phyloP scores from a whole-genome alignment of 2,329 filamentous ascomycete genomes.

The Aphanoascus verrucosus region DNA sequence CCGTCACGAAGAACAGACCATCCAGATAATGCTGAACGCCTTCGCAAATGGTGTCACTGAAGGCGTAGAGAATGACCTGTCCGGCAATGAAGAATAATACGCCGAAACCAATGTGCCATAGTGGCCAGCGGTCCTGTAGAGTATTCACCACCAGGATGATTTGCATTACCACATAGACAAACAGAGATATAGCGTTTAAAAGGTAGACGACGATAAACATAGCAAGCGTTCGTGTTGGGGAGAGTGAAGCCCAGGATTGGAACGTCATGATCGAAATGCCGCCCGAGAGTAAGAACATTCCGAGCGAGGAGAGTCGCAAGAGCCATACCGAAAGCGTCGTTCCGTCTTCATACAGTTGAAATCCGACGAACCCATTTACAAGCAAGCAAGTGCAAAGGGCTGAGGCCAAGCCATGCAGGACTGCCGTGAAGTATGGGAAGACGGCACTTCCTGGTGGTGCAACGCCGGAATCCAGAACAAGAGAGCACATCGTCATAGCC shows the following conservation, averaged over 20 bases:
- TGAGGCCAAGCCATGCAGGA: conserved; percentile 74
- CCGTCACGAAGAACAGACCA: conserved; percentile 84
- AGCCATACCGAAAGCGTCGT: conserved; percentile 91
- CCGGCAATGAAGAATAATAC: conserved; percentile 84
- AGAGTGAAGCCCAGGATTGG: conserved; percentile 77
- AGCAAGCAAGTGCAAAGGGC: conserved; percentile 79
- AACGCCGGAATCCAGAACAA: conserved; percentile 86
- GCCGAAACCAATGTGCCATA: conserved; percentile 84
- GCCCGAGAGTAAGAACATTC: conserved; percentile 77
- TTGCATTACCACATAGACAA: conserved; percentile 80
- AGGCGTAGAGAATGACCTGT: conserved; percentile 84
- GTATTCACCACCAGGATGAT: conserved; percentile 79
- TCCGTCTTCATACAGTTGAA: conserved; percentile 95
- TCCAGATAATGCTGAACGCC: conserved; percentile 85
- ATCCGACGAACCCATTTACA: conserved; percentile 96
- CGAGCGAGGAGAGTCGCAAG: conserved; percentile 63
- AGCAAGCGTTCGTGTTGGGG: conserved; percentile 74
- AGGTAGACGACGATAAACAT: conserved; percentile 88
- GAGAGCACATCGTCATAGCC: conserved; percentile 74
- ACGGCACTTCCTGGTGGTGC: conserved; percentile 68
- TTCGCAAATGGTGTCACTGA: conserved; percentile 75
- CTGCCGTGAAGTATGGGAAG: conserved; percentile 84
- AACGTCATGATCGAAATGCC: conserved; percentile 85
- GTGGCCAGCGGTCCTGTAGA: conserved; percentile 86
- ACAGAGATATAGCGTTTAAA: conserved; percentile 74